Conservation (phyloP, 2,329 filamentous ascomycete genomes). For the Xylariaceae sp. region DNA sequence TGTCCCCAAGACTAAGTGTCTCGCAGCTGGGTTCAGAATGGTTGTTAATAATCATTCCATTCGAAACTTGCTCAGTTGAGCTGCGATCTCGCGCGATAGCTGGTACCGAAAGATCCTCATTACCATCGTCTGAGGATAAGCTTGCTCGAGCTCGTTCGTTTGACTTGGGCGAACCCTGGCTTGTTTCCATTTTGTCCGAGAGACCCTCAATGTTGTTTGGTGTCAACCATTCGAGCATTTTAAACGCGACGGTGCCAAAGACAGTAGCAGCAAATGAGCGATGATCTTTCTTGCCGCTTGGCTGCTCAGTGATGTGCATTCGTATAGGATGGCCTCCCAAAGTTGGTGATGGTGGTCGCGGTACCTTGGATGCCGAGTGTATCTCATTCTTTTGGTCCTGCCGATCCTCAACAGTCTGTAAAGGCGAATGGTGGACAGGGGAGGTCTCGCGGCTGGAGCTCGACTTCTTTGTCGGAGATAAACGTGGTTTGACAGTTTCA, state of each 20-base stretch:
- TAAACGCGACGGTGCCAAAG: slow-evolving; percentile 70
- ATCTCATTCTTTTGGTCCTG: slow-evolving; percentile 3
- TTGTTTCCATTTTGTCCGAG: slow-evolving; percentile 46
- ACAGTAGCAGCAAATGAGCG: slow-evolving; percentile 67
- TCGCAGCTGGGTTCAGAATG: slow-evolving; percentile 17
- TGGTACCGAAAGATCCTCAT: slow-evolving; percentile 18
- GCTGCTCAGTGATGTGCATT: slow-evolving; percentile 53
- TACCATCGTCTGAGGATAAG: slow-evolving; percentile 26
- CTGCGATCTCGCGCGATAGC: slow-evolving; percentile 20
- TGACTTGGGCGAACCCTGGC: slow-evolving; percentile 16
- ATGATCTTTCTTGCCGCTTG: slow-evolving; percentile 61
- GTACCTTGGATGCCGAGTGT: neutral
- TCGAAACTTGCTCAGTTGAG: slow-evolving; percentile 4
- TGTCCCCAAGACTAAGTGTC: slow-evolving; percentile 23
- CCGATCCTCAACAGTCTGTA: neutral
- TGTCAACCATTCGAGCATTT: slow-evolving; percentile 74
- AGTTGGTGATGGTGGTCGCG: slow-evolving; percentile 10
- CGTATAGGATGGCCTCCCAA: slow-evolving; percentile 18
- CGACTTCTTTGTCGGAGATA: slow-evolving; percentile 15
- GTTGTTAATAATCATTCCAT: slow-evolving; percentile 12
- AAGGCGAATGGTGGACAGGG: slow-evolving; percentile 4
- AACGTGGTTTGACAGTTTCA: slow-evolving; percentile 27
- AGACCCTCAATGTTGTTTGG: slow-evolving; percentile 60
- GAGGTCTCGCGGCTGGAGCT: slow-evolving; percentile 2
- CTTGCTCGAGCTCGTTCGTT: slow-evolving; percentile 35